Percentiles rank a stretch among this genome's conserved stretches.
phyloP scores from a whole-genome alignment of 2,329 filamentous ascomycete species.

The Fusarium sp. region DNA sequence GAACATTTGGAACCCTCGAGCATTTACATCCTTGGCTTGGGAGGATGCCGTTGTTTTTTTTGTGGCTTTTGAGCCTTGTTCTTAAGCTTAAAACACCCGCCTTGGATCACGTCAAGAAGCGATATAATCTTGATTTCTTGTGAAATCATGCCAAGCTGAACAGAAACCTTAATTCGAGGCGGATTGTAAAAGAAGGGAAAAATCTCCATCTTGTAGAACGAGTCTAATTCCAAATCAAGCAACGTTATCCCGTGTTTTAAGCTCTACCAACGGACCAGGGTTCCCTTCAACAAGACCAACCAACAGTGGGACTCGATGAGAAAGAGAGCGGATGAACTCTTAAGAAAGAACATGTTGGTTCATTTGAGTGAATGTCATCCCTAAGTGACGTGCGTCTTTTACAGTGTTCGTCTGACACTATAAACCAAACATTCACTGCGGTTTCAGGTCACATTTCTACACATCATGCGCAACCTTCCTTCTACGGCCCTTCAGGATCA shows the following conservation, averaged over 20 bases:
- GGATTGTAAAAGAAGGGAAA: background rate
- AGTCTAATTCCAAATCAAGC: background rate
- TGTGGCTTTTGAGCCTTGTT: conserved; percentile 3
- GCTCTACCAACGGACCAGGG: conserved; percentile 4
- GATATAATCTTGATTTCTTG: background rate
- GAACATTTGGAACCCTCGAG: conserved; percentile 37
- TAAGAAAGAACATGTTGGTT: background rate
- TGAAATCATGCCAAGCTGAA: background rate
- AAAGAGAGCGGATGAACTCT: conserved; percentile 24
- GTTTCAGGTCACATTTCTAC: background rate
- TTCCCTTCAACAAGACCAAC: background rate
- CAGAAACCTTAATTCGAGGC: background rate
- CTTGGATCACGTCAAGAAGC: background rate
- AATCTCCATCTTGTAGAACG: background rate
- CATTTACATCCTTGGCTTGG: conserved; percentile 10
- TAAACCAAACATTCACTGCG: background rate
- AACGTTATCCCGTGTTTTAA: conserved; percentile 18
- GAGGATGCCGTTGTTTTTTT: background rate
- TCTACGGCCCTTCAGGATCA: conserved; percentile 27
- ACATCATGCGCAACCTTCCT: conserved; percentile 2
- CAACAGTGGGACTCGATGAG: background rate
- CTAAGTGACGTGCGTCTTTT: background rate
- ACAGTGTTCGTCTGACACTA: background rate
- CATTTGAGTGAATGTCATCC: background rate
- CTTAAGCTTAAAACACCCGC: conserved; percentile 12